Conservation (phyloP, 257 asterid species). For the Ophiorrhiza pumila region DNA sequence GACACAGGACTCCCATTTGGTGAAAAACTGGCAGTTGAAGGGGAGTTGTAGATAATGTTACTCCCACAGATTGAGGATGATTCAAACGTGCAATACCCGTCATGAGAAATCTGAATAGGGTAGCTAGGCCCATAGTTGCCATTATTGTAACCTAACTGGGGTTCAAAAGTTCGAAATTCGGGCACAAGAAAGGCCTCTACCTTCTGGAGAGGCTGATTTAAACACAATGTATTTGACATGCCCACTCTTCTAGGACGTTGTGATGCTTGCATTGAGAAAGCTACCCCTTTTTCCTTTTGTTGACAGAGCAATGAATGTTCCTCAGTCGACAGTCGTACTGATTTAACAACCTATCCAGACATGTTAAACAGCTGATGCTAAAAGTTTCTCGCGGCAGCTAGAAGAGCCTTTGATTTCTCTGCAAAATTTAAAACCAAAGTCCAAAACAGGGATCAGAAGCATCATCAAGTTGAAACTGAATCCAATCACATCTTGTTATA, state of each 20-base stretch:
- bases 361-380: slow-evolving; percentile 9
- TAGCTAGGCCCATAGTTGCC: slow-evolving; percentile 26
- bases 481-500: background rate
- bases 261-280: slow-evolving; percentile 47
- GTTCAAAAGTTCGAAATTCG: slow-evolving; percentile 40
- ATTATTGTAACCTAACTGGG: slow-evolving; percentile 28
- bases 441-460: background rate
- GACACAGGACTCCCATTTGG: slow-evolving; percentile 51
- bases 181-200: slow-evolving; percentile 45
- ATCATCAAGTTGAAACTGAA: background rate
- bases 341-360: background rate
- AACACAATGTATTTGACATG: slow-evolving; percentile 47
- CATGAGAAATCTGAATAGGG: slow-evolving; percentile 37
- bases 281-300: background rate
- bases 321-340: background rate
- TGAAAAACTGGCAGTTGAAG: slow-evolving; percentile 45
- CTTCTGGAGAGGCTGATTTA: slow-evolving; percentile 39
- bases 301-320: background rate
- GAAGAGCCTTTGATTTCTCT: background rate
- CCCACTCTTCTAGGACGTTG: slow-evolving; percentile 34
- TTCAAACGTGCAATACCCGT: slow-evolving; percentile 55
- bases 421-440: background rate
- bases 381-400: slow-evolving; percentile 1
- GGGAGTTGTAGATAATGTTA: slow-evolving; percentile 28
- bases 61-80: slow-evolving; percentile 49